Base-by-base conservation (phyloP, 2,329 filamentous ascomycete genomes). In the Dactylellina parvicollis region DNA sequence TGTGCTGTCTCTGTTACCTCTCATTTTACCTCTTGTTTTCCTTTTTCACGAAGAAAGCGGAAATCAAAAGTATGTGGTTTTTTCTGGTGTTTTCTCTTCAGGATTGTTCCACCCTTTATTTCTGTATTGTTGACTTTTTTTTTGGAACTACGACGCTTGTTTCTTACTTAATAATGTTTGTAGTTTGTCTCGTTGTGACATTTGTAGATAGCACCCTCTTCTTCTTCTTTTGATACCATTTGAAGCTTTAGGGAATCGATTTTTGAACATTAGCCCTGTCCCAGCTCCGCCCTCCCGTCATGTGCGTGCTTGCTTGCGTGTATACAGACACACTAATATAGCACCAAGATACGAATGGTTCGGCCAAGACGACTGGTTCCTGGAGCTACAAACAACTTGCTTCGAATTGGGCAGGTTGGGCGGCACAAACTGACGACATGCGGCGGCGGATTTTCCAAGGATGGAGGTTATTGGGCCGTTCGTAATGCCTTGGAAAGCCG, bases 381-480 rank as follows among this genome's bases (percentile, higher is more conserved):
- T 42, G 38, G 38, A 42, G 20, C 14, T 5, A 47, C 7, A 24
- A n/a, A 55, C 20, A 55, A 28, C 36, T 47, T 42, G 60, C 9
- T 52, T 65, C 61, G 50, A 57, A 66, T 49, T 14, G 46, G 61
- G 61, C 61, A 66, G 61, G 61, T 66, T 66, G 50, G 42, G 61
- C 50, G 61, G 52, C 52, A 56, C 60, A 55, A 40, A 65, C 60
- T 65, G 60, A 65, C 60, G 60, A 56, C 60, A 65, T 65, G 60
- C 24, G 46, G 26, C 46, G 18, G 22, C 34, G 34, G n/a, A 28
- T 36, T 34, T 34, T 34, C 14, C 30, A 34, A 34, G 30, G 30
- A 34, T 7, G 14, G 30, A 20, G 2, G 24, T 16, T 12, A 34
- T 34, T 3, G 8, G 20, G n/a, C 34, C 40, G 28, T 22, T 38